Conservation (phyloP, 2,329 filamentous ascomycete genomes). For the Aureobasidium sp. region DNA sequence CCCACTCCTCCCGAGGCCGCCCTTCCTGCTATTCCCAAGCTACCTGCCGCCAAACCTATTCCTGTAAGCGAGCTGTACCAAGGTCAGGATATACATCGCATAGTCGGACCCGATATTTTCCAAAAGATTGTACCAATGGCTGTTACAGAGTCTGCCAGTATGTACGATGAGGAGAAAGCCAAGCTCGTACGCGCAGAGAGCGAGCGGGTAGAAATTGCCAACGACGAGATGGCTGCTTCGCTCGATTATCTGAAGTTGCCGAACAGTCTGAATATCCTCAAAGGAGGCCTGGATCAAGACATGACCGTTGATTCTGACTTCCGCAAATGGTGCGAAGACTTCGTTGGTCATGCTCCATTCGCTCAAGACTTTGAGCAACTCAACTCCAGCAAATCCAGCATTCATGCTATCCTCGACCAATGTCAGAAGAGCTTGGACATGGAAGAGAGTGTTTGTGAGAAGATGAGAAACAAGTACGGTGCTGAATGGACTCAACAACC, state of each 20-base stretch:
- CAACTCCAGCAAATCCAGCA: conserved; percentile 67
- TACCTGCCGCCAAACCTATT: conserved; percentile 93
- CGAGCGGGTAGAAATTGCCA: conserved; percentile 85
- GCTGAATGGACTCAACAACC: conserved; percentile 96
- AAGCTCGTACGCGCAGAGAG: conserved; percentile 91
- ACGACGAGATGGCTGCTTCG: conserved; percentile 92
- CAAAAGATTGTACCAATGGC: conserved; percentile 93
- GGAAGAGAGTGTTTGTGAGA: conserved; percentile 97
- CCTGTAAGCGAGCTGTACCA: conserved; percentile 95
- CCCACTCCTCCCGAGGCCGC: conserved; percentile 79
- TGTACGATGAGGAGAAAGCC: conserved; percentile 98
- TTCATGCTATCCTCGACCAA: conserved; percentile 65
- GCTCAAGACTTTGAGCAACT: conserved; percentile 71
- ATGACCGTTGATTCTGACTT: conserved; percentile 86
- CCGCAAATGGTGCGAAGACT: conserved; percentile 85
- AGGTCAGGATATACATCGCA: conserved; percentile 92
- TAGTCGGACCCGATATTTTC: conserved; percentile 95
- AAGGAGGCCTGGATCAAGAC: conserved; percentile 87
- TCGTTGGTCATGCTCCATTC: conserved; percentile 79
- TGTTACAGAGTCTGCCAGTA: conserved; percentile 90
- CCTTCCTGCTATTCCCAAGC: conserved; percentile 73
- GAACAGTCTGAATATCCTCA: conserved; percentile 80
- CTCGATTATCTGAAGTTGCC: conserved; percentile 89
- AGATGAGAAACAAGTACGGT: conserved; percentile 97
- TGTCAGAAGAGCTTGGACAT: conserved; percentile 86